A percentile compares a stretch with the other conserved stretches of the same genome.
These are phyloP conservation scores for Penicillium verrucosum DNA, from an alignment of 2,329 filamentous ascomycete genomes.

Conservation along the genomic window DNA sequence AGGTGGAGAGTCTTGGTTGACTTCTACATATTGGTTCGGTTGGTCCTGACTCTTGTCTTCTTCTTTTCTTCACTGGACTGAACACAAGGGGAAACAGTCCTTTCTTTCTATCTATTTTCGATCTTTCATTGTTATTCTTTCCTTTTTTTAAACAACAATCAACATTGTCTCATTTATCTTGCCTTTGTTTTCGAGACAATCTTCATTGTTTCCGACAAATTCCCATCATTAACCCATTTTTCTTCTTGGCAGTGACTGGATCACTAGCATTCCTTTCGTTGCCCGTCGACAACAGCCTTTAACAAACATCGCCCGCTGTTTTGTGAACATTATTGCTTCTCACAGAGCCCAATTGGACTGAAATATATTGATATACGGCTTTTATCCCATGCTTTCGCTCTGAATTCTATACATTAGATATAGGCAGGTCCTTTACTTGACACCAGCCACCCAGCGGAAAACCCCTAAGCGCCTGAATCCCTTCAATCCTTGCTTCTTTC, in stretches of 20 bases:
- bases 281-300: slow-evolving; percentile 19
- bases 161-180: slow-evolving; percentile 3
- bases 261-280: slow-evolving; percentile 34
- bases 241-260: slow-evolving; percentile 22
- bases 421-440: slow-evolving; percentile 21
- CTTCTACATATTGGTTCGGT: slow-evolving; percentile 12
- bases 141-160: background rate
- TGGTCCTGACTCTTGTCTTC: slow-evolving; percentile 2
- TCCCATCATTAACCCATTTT: slow-evolving; percentile 15
- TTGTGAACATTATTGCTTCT: slow-evolving; percentile 12
- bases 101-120: slow-evolving; percentile 11
- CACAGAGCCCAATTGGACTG: background rate
- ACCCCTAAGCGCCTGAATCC: background rate
- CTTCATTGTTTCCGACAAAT: slow-evolving; percentile 12
- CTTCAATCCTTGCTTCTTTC: background rate
- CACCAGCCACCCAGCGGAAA: slow-evolving; percentile 6
- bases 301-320: slow-evolving; percentile 10
- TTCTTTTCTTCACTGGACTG: background rate
- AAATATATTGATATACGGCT: background rate
- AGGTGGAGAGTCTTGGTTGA: slow-evolving; percentile 13
- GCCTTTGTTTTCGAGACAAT: slow-evolving; percentile 15
- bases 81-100: slow-evolving; percentile 10
- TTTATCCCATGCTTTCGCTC: background rate
- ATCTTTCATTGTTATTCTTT: background rate
- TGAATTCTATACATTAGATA: slow-evolving; percentile 8